Conservation (phyloP, 108 stramenopile species). For the Conticribra weissflogii region DNA sequence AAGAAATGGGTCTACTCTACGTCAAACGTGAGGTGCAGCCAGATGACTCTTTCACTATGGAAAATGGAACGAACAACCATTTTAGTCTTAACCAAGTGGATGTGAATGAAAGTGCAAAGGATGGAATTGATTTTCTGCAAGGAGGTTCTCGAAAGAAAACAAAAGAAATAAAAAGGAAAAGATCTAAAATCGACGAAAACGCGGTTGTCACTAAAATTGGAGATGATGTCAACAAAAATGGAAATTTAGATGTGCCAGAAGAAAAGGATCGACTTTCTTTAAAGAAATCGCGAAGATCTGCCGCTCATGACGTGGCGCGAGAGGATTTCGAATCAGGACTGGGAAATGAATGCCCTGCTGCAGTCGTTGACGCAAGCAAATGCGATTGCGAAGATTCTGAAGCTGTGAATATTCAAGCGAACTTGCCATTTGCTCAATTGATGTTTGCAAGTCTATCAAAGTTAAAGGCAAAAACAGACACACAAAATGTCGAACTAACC, state of each 20-base stretch:
- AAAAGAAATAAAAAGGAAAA: constrained; percentile 40
- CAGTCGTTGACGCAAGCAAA: no score
- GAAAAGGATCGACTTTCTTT: no score
- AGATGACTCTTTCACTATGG: constrained; percentile 8
- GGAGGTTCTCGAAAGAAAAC: constrained; percentile 10
- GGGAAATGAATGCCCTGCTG: no score
- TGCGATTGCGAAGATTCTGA: no score
- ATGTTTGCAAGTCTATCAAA: constrained; percentile 39
- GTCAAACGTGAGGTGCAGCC: constrained; percentile 41
- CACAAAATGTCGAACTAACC: constrained; percentile 39
- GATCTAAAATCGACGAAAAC: constrained; percentile 6
- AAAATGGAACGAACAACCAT: not conserved
- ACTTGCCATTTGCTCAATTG: constrained; percentile 29
- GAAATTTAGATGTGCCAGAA: not conserved
- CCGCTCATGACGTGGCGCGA: no score
- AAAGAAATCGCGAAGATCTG: no score
- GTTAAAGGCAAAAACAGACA: constrained; percentile 37
- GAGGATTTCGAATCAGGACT: no score
- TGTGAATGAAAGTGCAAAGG: constrained; percentile 20
- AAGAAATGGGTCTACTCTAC: constrained; percentile 77
- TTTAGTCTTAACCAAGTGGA: not conserved
- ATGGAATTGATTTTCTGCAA: constrained; percentile 6
- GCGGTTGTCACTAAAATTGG: constrained; percentile 6
- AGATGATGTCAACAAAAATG: not conserved
- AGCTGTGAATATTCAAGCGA: constrained; percentile 8